These are phyloP conservation scores for Dictyostelium discoideum DNA, from an alignment of 78 protist genomes.

Conservation along the genomic window dicty_2.7 NC_007088.5:3260501-3261000, in stretches of 20 bases:
- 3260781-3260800: neutral
- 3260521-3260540: slow-evolving; percentile 27
- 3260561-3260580: slow-evolving; percentile 57
- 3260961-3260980: no score
- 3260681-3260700: neutral
- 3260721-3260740: neutral
- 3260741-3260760: neutral
- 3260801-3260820: neutral
- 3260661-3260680: neutral
- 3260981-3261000: no score
- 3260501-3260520: neutral
- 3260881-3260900: no score
- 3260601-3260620: slow-evolving; percentile 15
- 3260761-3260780: neutral
- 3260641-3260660: slow-evolving; percentile 17
- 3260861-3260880: neutral
- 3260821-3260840: neutral
- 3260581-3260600: slow-evolving; percentile 19
- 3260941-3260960: no score
- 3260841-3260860: neutral
- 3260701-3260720: neutral
- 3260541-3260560: slow-evolving; percentile 53
- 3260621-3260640: slow-evolving; percentile 58
- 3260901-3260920: no score
- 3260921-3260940: no score